Evolutionary conservation across 2,329 filamentous ascomycete genomes (phyloP).

Genomic region (Neofusicoccum parvum): DNA sequence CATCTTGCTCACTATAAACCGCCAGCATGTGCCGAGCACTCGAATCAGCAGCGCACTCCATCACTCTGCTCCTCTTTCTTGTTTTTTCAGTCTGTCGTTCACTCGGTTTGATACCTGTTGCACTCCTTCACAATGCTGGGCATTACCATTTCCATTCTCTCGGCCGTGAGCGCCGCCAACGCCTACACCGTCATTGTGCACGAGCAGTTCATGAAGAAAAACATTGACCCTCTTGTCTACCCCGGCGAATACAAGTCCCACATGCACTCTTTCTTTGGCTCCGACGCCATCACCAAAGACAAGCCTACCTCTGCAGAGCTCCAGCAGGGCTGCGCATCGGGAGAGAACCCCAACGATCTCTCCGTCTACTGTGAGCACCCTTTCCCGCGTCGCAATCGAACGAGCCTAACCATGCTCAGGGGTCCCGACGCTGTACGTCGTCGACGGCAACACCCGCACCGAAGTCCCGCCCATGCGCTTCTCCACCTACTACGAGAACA

Average conservation of each 20-base stretch:
- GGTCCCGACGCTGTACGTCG: conserved; percentile 48
- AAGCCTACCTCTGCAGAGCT: conserved; percentile 43
- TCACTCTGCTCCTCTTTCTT: neutral
- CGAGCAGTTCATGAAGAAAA: conserved; percentile 47
- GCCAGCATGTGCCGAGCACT: neutral
- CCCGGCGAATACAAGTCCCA: conserved; percentile 47
- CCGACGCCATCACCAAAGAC: conserved; percentile 44
- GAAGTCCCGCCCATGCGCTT: conserved; percentile 43
- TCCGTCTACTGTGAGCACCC: conserved; percentile 45
- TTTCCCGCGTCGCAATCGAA: neutral
- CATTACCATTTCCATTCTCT: conserved; percentile 17
- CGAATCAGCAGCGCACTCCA: neutral
- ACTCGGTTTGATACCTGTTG: neutral
- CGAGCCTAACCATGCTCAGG: conserved; percentile 27
- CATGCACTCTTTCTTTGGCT: conserved; percentile 50
- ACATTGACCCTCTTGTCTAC: conserved; percentile 49
- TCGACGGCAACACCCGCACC: conserved; percentile 36
- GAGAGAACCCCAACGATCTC: conserved; percentile 51
- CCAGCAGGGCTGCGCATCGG: conserved; percentile 48
- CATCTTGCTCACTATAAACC: conserved; percentile 8
- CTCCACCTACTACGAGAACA: conserved; percentile 50
- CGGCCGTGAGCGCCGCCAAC: conserved; percentile 17
- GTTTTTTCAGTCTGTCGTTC: conserved; percentile 21
- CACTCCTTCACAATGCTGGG: conserved; percentile 3
- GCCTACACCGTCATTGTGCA: conserved; percentile 24